These are phyloP conservation scores for Lotus japonicus DNA, from an alignment of 306 rosid species.

Conservation along the genomic window DNA sequence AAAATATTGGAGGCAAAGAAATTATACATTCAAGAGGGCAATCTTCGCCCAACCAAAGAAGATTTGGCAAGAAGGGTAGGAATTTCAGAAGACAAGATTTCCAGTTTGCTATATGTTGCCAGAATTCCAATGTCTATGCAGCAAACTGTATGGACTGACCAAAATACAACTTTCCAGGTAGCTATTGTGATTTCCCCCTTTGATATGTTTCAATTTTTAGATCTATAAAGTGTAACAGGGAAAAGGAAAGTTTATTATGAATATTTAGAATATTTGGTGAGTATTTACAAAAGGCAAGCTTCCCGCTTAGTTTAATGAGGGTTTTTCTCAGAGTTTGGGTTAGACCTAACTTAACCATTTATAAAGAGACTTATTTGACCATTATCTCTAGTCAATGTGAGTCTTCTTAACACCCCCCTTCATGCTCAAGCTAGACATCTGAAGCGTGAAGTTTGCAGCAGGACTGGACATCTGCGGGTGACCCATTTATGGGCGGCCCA, in stretches of 20 bases:
- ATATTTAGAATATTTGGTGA: no score
- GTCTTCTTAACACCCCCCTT: no score
- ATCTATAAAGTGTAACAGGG: not conserved
- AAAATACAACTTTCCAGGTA: slow-evolving; percentile 82
- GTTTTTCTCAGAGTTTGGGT: no score
- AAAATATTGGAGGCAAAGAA: slow-evolving; percentile 73
- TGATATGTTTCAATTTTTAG: not conserved
- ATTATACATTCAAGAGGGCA: slow-evolving; percentile 61
- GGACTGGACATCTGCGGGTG: no score
- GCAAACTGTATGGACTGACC: slow-evolving; percentile 79
- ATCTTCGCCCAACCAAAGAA: slow-evolving; percentile 66
- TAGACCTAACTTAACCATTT: no score
- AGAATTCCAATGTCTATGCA: slow-evolving; percentile 85
- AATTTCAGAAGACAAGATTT: slow-evolving; percentile 60
- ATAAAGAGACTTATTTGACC: no score
- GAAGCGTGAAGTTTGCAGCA: no score
- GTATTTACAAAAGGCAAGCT: no score
- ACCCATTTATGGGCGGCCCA: no score
- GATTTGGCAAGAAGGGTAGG: slow-evolving; percentile 69
- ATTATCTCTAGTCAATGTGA: no score
- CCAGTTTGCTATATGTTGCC: slow-evolving; percentile 43
- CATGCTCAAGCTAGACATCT: no score
- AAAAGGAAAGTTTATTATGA: not conserved
- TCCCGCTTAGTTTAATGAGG: not conserved
- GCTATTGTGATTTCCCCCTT: slow-evolving; percentile 6